A percentile compares a stretch with the other conserved stretches of the same genome.
Evolutionary conservation across 2,329 filamentous ascomycete species (phyloP).

Genomic region (Lachnellula arida): DNA sequence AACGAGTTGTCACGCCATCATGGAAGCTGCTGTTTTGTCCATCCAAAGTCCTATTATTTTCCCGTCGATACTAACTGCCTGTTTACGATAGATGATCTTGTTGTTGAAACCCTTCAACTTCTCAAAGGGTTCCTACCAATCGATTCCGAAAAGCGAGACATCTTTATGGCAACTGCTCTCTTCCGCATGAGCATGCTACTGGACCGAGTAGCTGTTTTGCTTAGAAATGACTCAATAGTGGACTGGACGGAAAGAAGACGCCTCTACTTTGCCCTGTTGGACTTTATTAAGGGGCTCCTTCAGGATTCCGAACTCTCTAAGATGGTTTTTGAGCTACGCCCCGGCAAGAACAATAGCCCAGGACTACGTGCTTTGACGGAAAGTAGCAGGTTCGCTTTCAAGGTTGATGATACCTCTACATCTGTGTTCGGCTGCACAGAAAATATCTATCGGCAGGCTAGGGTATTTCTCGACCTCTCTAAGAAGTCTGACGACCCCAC

Average conservation of each 20-base stretch:
- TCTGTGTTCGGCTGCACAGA: slow-evolving; percentile 9
- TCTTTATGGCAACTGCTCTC: slow-evolving; percentile 4
- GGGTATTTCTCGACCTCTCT: slow-evolving; percentile 8
- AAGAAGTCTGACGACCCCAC: slow-evolving; percentile 1
- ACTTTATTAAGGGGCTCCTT: slow-evolving; percentile 8
- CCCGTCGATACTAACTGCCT: not conserved
- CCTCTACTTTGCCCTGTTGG: slow-evolving; percentile 12
- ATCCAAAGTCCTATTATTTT: not conserved
- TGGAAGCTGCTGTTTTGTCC: too few relatives aligned
- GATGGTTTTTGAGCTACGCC: slow-evolving; percentile 3
- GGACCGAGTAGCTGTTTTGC: slow-evolving; percentile 14
- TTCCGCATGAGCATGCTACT: slow-evolving; percentile 16
- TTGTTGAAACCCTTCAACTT: slow-evolving; percentile 15
- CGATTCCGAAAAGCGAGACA: not conserved
- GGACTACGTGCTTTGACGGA: not conserved
- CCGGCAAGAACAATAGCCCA: not conserved
- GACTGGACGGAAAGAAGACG: slow-evolving; percentile 13
- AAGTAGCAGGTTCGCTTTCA: not conserved
- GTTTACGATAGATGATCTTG: slow-evolving; percentile 7
- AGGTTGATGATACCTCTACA: not conserved
- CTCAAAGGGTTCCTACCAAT: slow-evolving; percentile 10
- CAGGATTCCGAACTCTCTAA: slow-evolving; percentile 1
- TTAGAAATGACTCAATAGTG: slow-evolving; percentile 21
- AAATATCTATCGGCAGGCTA: slow-evolving; percentile 13
- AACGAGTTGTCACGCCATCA: too few relatives aligned